Base-by-base conservation (phyloP, 176 grass and related monocot species). In the Ampelocalamus luodianensis region DNA sequence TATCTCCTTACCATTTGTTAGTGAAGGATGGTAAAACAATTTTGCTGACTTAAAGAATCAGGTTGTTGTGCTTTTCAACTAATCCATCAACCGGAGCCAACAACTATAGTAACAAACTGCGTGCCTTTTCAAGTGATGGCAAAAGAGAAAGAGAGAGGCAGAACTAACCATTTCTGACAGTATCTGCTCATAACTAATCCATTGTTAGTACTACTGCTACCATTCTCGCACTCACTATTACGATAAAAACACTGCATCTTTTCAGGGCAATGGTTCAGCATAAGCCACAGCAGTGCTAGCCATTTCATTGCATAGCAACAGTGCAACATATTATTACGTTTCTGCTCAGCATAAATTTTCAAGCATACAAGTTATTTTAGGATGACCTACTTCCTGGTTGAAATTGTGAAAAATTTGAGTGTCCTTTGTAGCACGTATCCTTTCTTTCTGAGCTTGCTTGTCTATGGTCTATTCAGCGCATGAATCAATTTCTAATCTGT, bases 401-500 rank as follows among this genome's bases (percentile, higher is more conserved):
- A 46, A 75, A 82, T 72, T 66, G 20, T 56, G 3, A 90, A 77
- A 43, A 82, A 82, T 39, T 34, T 72, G 20, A 44, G 46, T 54
- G 58, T 51, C 15, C 27, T 66, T 77, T 1, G 16, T 46, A 72
- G 9, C 10, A 23, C 32, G 59, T 26, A 77, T 22, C 39, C 40
- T 77, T 59, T 27, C 11, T 77, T 45, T 71, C 38, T 32, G 2
- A 54, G 37, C 67, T 76, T 51, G 67, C 65, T 79, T 81, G 38
- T 72, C 79, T 80, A 72, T 56, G 48, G 76, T 85, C 11, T 74
- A n/a, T 68, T 66, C 38, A 59, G 82, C 6, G 67, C 58, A 74
- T 79, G 86, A 77, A 82, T 80, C 54, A 63, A 86, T 71, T 83
- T 74, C 66, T 88, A 59, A 42, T 46, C 63, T 72, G 53, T 80